These are phyloP conservation scores for Aspergillus costaricaensis DNA, from an alignment of 2,329 filamentous ascomycete genomes.

Conservation along the genomic window DNA sequence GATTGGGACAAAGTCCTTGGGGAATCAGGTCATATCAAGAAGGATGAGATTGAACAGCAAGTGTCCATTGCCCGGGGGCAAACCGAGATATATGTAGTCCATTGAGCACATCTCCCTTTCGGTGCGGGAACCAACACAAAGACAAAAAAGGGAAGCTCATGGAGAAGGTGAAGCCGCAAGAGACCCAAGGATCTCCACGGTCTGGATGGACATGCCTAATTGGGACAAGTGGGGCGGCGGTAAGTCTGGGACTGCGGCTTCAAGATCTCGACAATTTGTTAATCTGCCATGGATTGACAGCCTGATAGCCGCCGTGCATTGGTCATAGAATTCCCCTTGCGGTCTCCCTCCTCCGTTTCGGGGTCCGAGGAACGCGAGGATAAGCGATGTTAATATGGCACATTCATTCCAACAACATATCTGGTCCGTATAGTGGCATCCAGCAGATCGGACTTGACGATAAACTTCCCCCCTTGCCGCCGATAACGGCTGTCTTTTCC, in stretches of 20 bases:
- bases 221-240: conserved; percentile 18
- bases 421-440: no score
- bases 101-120: background rate
- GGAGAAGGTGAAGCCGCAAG: background rate
- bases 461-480: background rate
- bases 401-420: no score
- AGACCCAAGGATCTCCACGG: conserved; percentile 2
- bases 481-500: background rate
- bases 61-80: background rate
- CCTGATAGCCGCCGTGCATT: background rate
- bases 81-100: background rate
- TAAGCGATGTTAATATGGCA: background rate
- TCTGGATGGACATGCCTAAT: conserved; percentile 34
- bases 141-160: background rate
- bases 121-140: background rate
- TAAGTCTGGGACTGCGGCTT: background rate
- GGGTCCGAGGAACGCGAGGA: conserved; percentile 5
- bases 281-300: background rate
- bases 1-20: background rate
- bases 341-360: background rate
- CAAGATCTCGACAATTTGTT: background rate
- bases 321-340: background rate
- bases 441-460: no score
- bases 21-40: background rate
- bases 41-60: background rate